phyloP scores from a whole-genome alignment of 2,329 filamentous ascomycete species.

The Mycogone perniciosa region DNA sequence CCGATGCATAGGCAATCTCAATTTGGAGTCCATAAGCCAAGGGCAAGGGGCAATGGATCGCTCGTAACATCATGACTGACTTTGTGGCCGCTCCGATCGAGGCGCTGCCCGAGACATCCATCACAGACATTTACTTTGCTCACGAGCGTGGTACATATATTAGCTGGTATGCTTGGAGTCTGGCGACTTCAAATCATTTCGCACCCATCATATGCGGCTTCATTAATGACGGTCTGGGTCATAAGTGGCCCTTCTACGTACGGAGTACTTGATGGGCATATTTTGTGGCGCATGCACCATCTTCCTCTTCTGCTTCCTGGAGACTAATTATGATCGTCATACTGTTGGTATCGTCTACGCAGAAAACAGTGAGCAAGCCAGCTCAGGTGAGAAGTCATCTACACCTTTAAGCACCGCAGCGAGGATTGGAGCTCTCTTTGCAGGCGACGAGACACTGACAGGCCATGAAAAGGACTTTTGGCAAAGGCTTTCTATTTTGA shows the following conservation, averaged over 20 bases:
- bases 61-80: conserved; percentile 37
- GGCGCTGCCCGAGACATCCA: conserved; percentile 38
- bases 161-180: conserved; percentile 35
- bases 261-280: conserved; percentile 34
- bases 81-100: conserved; percentile 41
- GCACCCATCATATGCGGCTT: conserved; percentile 40
- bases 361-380: neutral
- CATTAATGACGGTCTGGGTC: conserved; percentile 36
- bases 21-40: conserved; percentile 29
- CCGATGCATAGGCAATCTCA: conserved; percentile 10
- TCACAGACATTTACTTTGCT: conserved; percentile 36
- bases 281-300: conserved; percentile 30
- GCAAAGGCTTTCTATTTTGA: conserved; percentile 35
- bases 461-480: conserved; percentile 30
- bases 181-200: conserved; percentile 35
- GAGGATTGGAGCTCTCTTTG: neutral
- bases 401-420: neutral
- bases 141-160: conserved; percentile 39
- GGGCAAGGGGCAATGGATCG: conserved; percentile 38
- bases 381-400: conserved; percentile 4
- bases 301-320: conserved; percentile 49
- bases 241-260: conserved; percentile 40
- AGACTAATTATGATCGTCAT: conserved; percentile 46
- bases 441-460: neutral
- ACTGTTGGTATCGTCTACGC: conserved; percentile 1